Base-by-base conservation (phyloP, 192 early-diverging fungal species). In the Dissophora ornata region DNA sequence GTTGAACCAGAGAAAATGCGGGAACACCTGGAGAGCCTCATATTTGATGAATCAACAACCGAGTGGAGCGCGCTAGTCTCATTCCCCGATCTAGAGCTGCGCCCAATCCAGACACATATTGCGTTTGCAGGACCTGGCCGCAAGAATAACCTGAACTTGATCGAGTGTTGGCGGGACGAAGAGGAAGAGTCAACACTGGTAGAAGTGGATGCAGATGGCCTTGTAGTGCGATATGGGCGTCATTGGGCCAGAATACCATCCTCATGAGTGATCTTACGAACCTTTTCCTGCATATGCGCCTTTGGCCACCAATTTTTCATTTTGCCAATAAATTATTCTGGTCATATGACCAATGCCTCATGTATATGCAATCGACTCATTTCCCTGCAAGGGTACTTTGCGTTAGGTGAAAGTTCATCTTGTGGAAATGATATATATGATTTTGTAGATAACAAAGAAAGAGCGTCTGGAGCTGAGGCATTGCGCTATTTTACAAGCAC, bases 151-250 rank as follows among this genome's bases (percentile, higher is more conserved):
- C 30, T 65, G 38, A 59, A 45, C 45, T 16, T 65, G 16, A 41
- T 74, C 16, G 70, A 74, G 44, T 74, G 70, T 48, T 74, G 62
- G 70, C 55, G 63, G 48, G 62, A 74, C 15, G 69, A 62, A 9
- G 61, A 71, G 30, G 69, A 63, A 4, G 60, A 63, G 25, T 71
- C 53, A 33, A 63, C 38, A 21, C 19, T 68, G 32, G 48, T 51
- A 18, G 55, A 68, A 42, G 56, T 68, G 15, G 66, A 68, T 26
- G 48, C 55, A 4, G 69, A 74, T 46, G 70, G 62, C 45, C 48
- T 74, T 41, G 70, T 65, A 13, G 57, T 65, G 7, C 55, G 70
- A 40, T 64, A 65, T 51, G 69, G 57, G 12, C 34, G 26, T 28
- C 44, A 51, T 28, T 74, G 56, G 55, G 51, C 62, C 4, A 55